phyloP scores from a whole-genome alignment of 371 early-diverging fungal species.

The Mortierella sp. region DNA sequence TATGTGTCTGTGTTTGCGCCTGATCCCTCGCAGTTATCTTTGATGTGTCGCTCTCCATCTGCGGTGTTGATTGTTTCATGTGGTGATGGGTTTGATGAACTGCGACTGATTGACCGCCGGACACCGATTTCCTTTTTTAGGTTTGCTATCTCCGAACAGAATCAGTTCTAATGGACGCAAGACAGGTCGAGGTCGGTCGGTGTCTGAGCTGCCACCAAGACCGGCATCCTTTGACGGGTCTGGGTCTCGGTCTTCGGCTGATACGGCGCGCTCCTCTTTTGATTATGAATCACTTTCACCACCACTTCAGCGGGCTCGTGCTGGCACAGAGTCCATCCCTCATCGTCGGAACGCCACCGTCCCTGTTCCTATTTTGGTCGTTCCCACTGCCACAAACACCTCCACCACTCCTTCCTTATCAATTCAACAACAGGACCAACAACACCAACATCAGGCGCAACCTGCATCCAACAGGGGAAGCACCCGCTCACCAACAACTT shows the following conservation, averaged over 20 bases:
- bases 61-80: background rate
- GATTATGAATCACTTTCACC: slow-evolving; percentile 16
- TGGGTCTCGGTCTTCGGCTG: background rate
- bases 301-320: background rate
- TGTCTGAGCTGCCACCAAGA: slow-evolving; percentile 23
- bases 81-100: background rate
- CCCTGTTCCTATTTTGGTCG: background rate
- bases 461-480: background rate
- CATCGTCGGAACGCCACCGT: background rate
- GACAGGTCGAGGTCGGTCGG: slow-evolving; percentile 27
- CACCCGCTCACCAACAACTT: slow-evolving; percentile 43
- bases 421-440: background rate
- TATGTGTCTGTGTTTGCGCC: background rate
- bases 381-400: background rate
- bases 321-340: slow-evolving; percentile 22
- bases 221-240: slow-evolving; percentile 14
- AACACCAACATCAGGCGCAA: background rate
- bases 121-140: slow-evolving; percentile 6
- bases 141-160: background rate
- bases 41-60: background rate
- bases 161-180: background rate
- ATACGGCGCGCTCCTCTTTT: slow-evolving; percentile 13
- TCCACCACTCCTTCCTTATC: background rate
- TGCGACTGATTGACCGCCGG: background rate
- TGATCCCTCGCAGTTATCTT: background rate